Conservation (phyloP, 2,329 filamentous ascomycete genomes). For the Sordariomycetes sp. region DNA sequence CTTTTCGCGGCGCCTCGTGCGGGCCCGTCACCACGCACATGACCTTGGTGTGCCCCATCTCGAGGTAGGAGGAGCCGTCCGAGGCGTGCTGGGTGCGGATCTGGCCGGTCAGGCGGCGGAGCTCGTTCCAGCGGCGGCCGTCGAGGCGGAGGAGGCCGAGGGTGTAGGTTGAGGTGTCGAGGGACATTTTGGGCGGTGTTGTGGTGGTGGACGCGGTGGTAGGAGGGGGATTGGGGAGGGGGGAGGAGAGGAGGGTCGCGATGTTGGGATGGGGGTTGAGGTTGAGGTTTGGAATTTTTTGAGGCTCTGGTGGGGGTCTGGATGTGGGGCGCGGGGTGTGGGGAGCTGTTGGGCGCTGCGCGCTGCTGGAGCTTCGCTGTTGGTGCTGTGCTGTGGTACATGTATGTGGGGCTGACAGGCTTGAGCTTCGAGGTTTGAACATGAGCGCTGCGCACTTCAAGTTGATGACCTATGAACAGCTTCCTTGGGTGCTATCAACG, state of each 20-base stretch:
- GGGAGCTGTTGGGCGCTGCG: no score
- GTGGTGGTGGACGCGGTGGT: background rate
- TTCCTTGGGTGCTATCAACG: no score
- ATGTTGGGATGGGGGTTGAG: background rate
- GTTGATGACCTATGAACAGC: no score
- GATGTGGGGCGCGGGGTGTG: no score
- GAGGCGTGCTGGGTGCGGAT: constrained; percentile 87
- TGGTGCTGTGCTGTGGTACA: background rate
- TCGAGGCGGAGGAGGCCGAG: constrained; percentile 76
- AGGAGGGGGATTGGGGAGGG: background rate
- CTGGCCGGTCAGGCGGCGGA: constrained; percentile 78
- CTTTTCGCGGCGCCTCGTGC: constrained; percentile 40
- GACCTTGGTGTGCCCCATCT: constrained; percentile 96
- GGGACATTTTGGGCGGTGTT: constrained; percentile 54
- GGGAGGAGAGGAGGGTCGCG: background rate
- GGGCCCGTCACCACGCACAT: constrained; percentile 88
- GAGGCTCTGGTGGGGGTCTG: background rate
- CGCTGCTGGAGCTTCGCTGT: background rate
- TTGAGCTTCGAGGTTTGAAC: background rate
- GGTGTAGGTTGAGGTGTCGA: constrained; percentile 87
- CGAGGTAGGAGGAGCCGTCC: constrained; percentile 86
- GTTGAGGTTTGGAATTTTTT: background rate
- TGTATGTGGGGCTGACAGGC: background rate
- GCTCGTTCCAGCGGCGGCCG: constrained; percentile 91
- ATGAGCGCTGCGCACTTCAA: no score